These are phyloP conservation scores for Papiliotrema terrestris DNA, from an alignment of 1,284 basidiomycete genomes.

Conservation along the genomic window DNA sequence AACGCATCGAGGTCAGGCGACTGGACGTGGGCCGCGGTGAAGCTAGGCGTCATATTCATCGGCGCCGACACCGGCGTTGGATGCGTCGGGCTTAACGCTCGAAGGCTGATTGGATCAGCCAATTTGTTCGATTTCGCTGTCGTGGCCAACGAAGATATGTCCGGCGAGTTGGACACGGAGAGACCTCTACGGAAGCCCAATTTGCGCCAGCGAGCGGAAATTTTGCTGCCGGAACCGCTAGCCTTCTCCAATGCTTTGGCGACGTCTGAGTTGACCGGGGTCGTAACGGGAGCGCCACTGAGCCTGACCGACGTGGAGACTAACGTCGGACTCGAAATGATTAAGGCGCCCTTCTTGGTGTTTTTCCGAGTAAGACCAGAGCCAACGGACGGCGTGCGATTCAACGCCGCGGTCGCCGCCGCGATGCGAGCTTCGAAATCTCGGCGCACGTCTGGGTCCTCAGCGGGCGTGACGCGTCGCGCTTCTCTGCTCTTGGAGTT, in stretches of 20 bases:
- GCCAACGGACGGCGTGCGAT: constrained; percentile 32
- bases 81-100: constrained; percentile 6
- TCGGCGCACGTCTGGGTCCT: constrained; percentile 33
- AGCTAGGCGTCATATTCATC: background rate
- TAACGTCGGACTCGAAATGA: constrained; percentile 37
- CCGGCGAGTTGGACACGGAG: constrained; percentile 22
- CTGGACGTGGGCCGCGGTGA: constrained; percentile 4
- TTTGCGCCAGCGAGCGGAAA: constrained; percentile 37
- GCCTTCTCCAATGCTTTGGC: constrained; percentile 23
- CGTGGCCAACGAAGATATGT: constrained; percentile 1
- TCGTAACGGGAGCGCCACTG: constrained; percentile 21
- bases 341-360: constrained; percentile 28
- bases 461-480: constrained; percentile 12
- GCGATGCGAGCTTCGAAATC: constrained; percentile 46
- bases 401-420: constrained; percentile 40
- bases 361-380: constrained; percentile 24
- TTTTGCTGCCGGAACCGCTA: constrained; percentile 28
- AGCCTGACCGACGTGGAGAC: constrained; percentile 35
- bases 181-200: constrained; percentile 29
- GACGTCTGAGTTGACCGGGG: constrained; percentile 4
- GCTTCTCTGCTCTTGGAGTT: constrained; percentile 3
- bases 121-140: too few relatives aligned
- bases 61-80: background rate
- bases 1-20: constrained; percentile 20
- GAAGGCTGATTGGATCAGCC: too few relatives aligned